A percentile compares a stretch with the other conserved stretches of the same genome.
Evolutionary conservation across 768 basidiomycete genomes (phyloP).

Genomic region (Boletus sp.): DNA sequence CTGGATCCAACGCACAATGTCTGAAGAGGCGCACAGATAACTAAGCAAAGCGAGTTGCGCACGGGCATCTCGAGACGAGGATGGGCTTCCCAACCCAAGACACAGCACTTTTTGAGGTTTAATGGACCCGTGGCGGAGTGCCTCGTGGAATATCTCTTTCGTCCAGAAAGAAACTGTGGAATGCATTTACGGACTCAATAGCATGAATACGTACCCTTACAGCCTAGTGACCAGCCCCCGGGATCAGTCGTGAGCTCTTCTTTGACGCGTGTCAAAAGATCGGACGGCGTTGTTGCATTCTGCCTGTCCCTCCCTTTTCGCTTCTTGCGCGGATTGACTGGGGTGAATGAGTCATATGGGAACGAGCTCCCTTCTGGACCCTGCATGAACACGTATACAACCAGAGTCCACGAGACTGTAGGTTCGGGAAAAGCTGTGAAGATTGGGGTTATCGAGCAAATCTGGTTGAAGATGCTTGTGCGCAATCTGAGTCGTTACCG

Average conservation of each 20-base stretch:
- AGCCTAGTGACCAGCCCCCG: slow-evolving; percentile 54
- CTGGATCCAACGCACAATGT: slow-evolving; percentile 54
- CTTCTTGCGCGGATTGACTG: slow-evolving; percentile 51
- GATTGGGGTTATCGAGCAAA: neutral
- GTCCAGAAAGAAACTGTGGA: neutral
- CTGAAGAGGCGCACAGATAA: slow-evolving; percentile 47
- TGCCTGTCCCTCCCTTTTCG: slow-evolving; percentile 36
- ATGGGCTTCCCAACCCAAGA: slow-evolving; percentile 74
- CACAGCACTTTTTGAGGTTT: slow-evolving; percentile 47
- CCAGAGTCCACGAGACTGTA: neutral
- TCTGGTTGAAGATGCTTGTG: neutral
- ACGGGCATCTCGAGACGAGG: slow-evolving; percentile 55
- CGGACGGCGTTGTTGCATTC: slow-evolving; percentile 34
- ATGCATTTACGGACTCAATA: slow-evolving; percentile 9
- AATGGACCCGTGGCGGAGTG: slow-evolving; percentile 26
- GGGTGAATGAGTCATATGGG: slow-evolving; percentile 48
- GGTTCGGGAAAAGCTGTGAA: neutral
- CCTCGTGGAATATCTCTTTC: slow-evolving; percentile 37
- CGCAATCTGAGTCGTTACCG: neutral
- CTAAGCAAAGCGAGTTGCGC: slow-evolving; percentile 68
- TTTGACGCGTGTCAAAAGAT: slow-evolving; percentile 40
- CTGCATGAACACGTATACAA: slow-evolving; percentile 8
- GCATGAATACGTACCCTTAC: slow-evolving; percentile 46
- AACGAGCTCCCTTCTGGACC: slow-evolving; percentile 22
- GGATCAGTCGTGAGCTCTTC: slow-evolving; percentile 43